Conservation (phyloP, 1,139 yeast genomes). For the Hansenula sp. region DNA sequence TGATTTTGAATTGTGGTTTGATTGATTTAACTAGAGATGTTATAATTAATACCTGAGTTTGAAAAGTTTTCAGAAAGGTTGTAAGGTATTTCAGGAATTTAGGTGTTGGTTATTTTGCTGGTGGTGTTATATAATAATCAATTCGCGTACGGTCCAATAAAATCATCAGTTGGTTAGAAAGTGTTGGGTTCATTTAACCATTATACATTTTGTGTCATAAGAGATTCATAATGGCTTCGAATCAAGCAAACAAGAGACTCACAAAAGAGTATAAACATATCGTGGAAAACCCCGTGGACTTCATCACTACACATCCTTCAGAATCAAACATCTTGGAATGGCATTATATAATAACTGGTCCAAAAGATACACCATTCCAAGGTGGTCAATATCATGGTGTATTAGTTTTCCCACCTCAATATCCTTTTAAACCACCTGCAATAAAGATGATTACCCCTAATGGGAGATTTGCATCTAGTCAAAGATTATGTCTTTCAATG, state of each 20-base stretch:
- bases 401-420: slow-evolving; percentile 63
- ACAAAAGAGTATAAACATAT: slow-evolving; percentile 63
- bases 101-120: too few relatives aligned
- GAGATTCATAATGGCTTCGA: not conserved
- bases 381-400: slow-evolving; percentile 77
- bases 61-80: too few relatives aligned
- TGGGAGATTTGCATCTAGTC: slow-evolving; percentile 47
- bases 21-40: too few relatives aligned
- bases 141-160: too few relatives aligned
- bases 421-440: slow-evolving; percentile 77
- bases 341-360: slow-evolving; percentile 78
- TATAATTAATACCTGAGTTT: too few relatives aligned
- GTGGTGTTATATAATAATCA: too few relatives aligned
- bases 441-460: slow-evolving; percentile 74
- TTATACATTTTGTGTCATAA: too few relatives aligned
- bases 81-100: too few relatives aligned
- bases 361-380: slow-evolving; percentile 68
- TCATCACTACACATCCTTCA: slow-evolving; percentile 59
- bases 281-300: slow-evolving; percentile 62
- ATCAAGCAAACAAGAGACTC: slow-evolving; percentile 29
- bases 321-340: slow-evolving; percentile 63
- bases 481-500: slow-evolving; percentile 40
- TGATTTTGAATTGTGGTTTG: too few relatives aligned
- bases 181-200: too few relatives aligned
- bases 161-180: too few relatives aligned